phyloP scores from a whole-genome alignment of 2,329 filamentous ascomycete genomes.

The Trichophyton verrucosum region DNA sequence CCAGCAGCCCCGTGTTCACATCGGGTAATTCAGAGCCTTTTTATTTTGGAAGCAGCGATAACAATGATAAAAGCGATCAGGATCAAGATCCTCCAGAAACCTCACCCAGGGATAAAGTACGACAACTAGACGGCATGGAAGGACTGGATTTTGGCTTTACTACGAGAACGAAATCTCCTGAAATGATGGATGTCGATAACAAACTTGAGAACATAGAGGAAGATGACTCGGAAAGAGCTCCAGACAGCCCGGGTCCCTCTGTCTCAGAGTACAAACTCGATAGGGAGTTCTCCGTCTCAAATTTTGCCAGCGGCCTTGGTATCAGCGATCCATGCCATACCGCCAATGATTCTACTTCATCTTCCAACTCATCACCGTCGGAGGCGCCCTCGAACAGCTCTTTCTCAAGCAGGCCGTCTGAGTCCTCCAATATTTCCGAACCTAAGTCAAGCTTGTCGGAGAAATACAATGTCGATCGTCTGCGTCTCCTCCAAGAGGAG shows the following conservation, averaged over 20 bases:
- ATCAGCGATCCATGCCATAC: conserved; percentile 52
- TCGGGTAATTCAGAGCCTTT: conserved; percentile 2
- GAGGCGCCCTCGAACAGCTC: conserved; percentile 50
- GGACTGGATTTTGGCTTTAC: neutral
- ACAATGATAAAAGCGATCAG: neutral
- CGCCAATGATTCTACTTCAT: conserved; percentile 52
- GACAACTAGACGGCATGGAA: neutral
- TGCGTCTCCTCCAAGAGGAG: neutral
- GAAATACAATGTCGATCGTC: neutral
- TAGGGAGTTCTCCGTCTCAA: conserved; percentile 25
- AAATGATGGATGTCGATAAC: neutral
- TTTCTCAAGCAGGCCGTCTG: conserved; percentile 45
- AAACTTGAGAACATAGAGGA: neutral
- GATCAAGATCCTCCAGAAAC: neutral
- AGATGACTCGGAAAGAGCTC: neutral
- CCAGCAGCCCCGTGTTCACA: conserved; percentile 9
- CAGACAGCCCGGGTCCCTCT: conserved; percentile 3
- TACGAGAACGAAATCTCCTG: neutral
- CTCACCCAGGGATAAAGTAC: neutral
- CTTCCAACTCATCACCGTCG: conserved; percentile 50
- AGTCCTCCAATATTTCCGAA: conserved; percentile 20
- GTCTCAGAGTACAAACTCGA: conserved; percentile 13
- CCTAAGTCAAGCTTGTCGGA: conserved; percentile 22
- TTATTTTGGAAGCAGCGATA: neutral
- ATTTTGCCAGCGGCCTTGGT: conserved; percentile 29